Conservation (phyloP, 1,284 basidiomycete species). For the Mycosarcoma maydis region DNA sequence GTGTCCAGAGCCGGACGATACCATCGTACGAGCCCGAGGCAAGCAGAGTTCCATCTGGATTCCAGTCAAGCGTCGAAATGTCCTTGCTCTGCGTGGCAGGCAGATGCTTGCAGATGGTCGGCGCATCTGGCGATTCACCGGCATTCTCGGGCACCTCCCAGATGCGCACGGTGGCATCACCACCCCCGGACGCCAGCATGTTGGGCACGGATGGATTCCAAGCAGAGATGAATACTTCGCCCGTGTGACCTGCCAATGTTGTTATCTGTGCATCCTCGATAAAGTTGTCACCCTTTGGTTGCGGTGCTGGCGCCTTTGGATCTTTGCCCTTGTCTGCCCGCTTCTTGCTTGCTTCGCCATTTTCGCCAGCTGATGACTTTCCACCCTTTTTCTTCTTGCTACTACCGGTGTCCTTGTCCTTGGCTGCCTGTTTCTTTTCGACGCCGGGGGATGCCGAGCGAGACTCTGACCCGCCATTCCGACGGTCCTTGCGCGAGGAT, state of each 20-base stretch:
- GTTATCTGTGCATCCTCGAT: slow-evolving; percentile 47
- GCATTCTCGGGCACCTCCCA: slow-evolving; percentile 61
- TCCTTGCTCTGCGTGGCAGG: slow-evolving; percentile 65
- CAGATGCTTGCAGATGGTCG: slow-evolving; percentile 65
- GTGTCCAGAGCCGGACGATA: slow-evolving; percentile 66
- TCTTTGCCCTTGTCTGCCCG: slow-evolving; percentile 42
- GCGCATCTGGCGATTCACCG: slow-evolving; percentile 37
- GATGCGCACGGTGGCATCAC: slow-evolving; percentile 66
- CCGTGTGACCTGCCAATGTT: slow-evolving; percentile 58
- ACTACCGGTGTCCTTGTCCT: slow-evolving; percentile 29
- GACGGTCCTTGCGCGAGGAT: slow-evolving; percentile 24
- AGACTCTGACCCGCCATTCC: slow-evolving; percentile 18
- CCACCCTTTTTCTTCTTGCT: slow-evolving; percentile 54
- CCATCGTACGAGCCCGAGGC: slow-evolving; percentile 66
- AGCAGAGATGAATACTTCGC: slow-evolving; percentile 64
- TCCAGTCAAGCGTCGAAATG: slow-evolving; percentile 65
- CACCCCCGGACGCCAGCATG: slow-evolving; percentile 64
- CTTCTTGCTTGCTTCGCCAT: slow-evolving; percentile 43
- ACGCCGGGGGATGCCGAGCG: slow-evolving; percentile 31
- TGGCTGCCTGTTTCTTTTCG: slow-evolving; percentile 32
- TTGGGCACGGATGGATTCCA: slow-evolving; percentile 66
- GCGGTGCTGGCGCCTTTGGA: slow-evolving; percentile 39
- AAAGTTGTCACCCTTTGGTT: slow-evolving; percentile 41
- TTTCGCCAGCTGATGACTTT: slow-evolving; percentile 38
- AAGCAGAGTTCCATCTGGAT: slow-evolving; percentile 66